phyloP scores from a whole-genome alignment of 306 rosid genomes.

The Malus orientalis region DNA sequence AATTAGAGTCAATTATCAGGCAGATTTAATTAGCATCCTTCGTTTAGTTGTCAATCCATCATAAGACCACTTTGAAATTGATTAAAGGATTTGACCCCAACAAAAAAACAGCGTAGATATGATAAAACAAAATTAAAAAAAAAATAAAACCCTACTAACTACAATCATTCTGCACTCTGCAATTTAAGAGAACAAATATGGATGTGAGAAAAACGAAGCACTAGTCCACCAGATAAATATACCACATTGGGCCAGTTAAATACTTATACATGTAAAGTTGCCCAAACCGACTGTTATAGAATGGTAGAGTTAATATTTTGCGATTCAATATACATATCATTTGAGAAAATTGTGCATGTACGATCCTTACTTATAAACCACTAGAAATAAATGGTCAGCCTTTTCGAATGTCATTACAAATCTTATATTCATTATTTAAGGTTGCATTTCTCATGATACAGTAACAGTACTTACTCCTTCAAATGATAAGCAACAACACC shows the following conservation, averaged over 20 bases:
- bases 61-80: neutral
- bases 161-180: neutral
- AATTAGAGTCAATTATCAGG: neutral
- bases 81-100: neutral
- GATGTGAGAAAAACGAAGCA: neutral
- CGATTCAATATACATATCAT: neutral
- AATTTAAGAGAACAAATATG: neutral
- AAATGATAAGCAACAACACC: constrained; percentile 95
- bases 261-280: too few species aligned
- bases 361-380: neutral
- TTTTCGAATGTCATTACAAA: neutral
- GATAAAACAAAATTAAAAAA: neutral
- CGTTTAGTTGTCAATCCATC: neutral
- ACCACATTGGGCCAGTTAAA: neutral
- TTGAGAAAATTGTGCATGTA: neutral
- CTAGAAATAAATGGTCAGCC: neutral
- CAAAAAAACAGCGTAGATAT: neutral
- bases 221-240: neutral
- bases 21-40: neutral
- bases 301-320: neutral
- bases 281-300: neutral
- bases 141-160: neutral
- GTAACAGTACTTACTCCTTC: constrained; percentile 68
- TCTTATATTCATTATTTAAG: neutral
- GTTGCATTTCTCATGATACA: constrained; percentile 4